Percentiles rank a stretch among this genome's conserved stretches.
Conservation (phyloP, 2,329 filamentous ascomycete genomes). For the Botrytis deweyae region DNA sequence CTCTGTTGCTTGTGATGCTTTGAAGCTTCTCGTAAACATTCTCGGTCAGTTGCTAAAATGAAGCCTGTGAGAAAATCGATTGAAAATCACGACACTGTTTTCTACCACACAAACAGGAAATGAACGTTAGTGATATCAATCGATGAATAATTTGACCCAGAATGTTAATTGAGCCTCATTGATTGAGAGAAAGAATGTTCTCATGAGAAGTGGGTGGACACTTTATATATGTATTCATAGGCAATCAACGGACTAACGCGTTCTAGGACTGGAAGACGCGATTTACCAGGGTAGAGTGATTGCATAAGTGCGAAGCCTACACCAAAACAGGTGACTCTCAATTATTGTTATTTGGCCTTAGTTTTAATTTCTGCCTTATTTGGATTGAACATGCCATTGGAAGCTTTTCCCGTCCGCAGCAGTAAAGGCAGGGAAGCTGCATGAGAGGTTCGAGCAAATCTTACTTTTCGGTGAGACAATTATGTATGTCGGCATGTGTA, state of each 20-base stretch:
- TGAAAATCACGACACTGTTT: conserved; percentile 4
- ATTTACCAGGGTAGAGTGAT: conserved; percentile 1
- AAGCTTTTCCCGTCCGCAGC: not conserved
- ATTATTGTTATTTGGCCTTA: not conserved
- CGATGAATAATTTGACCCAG: not conserved
- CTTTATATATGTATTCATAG: conserved; percentile 8
- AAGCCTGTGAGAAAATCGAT: not conserved
- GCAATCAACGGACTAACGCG: conserved; percentile 19
- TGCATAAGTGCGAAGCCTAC: conserved; percentile 9
- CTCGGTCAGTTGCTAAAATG: conserved; percentile 22
- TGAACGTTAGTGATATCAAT: not conserved
- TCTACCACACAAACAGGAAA: conserved; percentile 8
- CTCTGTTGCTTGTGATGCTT: conserved; percentile 36
- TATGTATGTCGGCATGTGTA: not conserved
- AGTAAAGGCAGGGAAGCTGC: conserved; percentile 6
- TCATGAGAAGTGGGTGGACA: conserved; percentile 7
- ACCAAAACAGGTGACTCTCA: conserved; percentile 19
- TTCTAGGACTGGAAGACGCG: conserved; percentile 6
- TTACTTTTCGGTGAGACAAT: conserved; percentile 3
- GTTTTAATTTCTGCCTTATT: conserved; percentile 13
- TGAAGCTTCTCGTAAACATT: conserved; percentile 36
- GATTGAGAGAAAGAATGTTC: not conserved
- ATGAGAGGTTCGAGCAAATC: conserved; percentile 13
- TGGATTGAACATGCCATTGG: not conserved
- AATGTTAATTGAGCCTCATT: conserved; percentile 6